Percentiles rank a stretch among this genome's conserved stretches.
Conservation (phyloP, 1,139 yeast species). For the Scheffersomyces titani region DNA sequence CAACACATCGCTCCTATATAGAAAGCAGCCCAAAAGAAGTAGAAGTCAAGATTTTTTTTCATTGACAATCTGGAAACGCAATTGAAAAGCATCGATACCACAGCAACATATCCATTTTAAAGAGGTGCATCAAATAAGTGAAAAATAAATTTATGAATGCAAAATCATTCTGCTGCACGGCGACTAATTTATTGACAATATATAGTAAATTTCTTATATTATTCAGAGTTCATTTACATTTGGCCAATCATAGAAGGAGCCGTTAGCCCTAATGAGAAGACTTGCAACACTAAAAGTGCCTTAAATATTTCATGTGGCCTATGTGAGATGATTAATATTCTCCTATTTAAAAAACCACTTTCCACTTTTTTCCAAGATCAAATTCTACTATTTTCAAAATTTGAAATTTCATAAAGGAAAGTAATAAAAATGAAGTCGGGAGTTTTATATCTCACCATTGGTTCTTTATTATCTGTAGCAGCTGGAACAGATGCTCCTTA, state of each 20-base stretch:
- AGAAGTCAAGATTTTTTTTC: neutral
- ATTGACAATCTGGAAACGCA: neutral
- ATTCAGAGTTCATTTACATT: neutral
- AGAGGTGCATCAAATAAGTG: neutral
- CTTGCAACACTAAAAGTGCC: neutral
- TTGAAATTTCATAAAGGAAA: neutral
- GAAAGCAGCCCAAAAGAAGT: too few relatives aligned
- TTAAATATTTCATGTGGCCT: neutral
- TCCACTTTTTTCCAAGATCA: neutral
- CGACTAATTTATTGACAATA: neutral
- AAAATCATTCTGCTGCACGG: neutral
- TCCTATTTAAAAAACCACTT: neutral
- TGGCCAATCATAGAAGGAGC: neutral
- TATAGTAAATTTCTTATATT: neutral
- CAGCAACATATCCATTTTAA: neutral
- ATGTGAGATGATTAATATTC: neutral
- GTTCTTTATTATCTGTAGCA: constrained; percentile 5
- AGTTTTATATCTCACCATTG: neutral
- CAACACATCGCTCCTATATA: too few relatives aligned
- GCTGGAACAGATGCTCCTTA: constrained; percentile 9
- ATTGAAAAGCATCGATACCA: neutral
- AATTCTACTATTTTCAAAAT: constrained; percentile 2
- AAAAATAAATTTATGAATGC: neutral
- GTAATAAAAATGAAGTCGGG: neutral
- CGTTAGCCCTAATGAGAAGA: neutral